Percentiles rank a stretch among this genome's conserved stretches.
phyloP scores from a whole-genome alignment of 2,329 filamentous ascomycete genomes.

The Ophiostoma populinum region DNA sequence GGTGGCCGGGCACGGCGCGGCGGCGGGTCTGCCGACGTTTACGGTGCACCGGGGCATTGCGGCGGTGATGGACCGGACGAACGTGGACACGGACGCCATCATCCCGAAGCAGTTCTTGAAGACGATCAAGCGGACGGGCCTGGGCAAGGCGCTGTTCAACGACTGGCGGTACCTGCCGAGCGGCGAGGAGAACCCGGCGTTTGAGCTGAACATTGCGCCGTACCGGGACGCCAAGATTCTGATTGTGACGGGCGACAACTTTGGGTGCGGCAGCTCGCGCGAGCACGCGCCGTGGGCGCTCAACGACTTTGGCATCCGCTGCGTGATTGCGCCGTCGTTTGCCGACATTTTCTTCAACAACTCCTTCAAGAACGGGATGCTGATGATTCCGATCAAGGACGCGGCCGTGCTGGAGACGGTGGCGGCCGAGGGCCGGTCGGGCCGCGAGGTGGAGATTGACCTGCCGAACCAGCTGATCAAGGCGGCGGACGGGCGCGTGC shows the following conservation, averaged over 20 bases:
- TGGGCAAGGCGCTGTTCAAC: slow-evolving; percentile 77
- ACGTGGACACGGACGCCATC: slow-evolving; percentile 97
- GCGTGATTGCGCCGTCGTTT: slow-evolving; percentile 72
- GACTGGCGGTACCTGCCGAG: slow-evolving; percentile 62
- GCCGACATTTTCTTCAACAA: slow-evolving; percentile 99
- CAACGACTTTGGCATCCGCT: slow-evolving; percentile 89
- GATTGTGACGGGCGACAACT: slow-evolving; percentile 81
- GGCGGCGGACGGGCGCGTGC: slow-evolving; percentile 51
- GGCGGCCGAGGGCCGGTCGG: slow-evolving; percentile 59
- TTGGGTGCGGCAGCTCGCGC: slow-evolving; percentile 81
- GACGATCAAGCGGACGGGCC: slow-evolving; percentile 94
- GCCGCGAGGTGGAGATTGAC: slow-evolving; percentile 76
- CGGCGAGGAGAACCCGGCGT: slow-evolving; percentile 59
- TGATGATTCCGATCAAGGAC: slow-evolving; percentile 64
- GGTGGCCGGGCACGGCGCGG: slow-evolving; percentile 26
- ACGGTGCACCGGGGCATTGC: slow-evolving; percentile 69
- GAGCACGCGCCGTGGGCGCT: slow-evolving; percentile 97
- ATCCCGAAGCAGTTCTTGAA: slow-evolving; percentile 99
- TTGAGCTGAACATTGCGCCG: slow-evolving; percentile 79
- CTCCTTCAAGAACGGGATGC: slow-evolving; percentile 99
- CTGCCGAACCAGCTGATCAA: slow-evolving; percentile 72
- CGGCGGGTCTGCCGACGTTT: slow-evolving; percentile 67
- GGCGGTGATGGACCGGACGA: slow-evolving; percentile 71
- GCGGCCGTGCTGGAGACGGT: slow-evolving; percentile 49
- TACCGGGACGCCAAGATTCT: slow-evolving; percentile 77